A percentile compares a stretch with the other conserved stretches of the same genome.
Conservation (phyloP, 305 asterid genomes). For the Solanum hybrid region DNA sequence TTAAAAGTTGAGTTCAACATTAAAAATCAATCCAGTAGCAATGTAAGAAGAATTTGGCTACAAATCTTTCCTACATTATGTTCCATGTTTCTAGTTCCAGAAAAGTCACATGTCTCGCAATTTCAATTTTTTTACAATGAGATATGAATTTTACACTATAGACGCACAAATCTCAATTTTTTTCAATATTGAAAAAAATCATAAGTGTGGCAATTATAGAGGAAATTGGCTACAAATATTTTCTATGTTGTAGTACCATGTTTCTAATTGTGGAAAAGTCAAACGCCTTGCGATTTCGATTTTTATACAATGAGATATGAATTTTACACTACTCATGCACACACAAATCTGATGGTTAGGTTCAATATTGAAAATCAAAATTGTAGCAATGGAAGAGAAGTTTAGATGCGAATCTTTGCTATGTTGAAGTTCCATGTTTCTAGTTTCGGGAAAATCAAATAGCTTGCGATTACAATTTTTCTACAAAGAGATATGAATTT, state of each 20-base stretch:
- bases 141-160: background rate
- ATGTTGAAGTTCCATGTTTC: background rate
- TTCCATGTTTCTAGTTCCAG: background rate
- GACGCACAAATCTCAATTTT: too few relatives aligned
- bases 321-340: background rate
- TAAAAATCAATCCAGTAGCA: background rate
- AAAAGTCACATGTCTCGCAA: background rate
- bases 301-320: background rate
- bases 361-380: background rate
- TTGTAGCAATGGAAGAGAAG: background rate
- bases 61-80: too few relatives aligned
- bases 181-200: background rate
- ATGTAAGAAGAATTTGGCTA: too few relatives aligned
- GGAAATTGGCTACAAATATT: background rate
- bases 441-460: background rate
- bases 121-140: too few relatives aligned
- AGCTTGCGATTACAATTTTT: background rate
- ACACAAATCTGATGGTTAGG: background rate
- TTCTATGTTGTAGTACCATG: background rate
- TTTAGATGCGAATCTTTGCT: background rate
- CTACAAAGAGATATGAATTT: background rate
- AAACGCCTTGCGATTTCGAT: background rate
- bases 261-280: too few relatives aligned
- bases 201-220: background rate
- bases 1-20: background rate